Evolutionary conservation across 768 basidiomycete species (phyloP).

Genomic region (Mycena galopus): DNA sequence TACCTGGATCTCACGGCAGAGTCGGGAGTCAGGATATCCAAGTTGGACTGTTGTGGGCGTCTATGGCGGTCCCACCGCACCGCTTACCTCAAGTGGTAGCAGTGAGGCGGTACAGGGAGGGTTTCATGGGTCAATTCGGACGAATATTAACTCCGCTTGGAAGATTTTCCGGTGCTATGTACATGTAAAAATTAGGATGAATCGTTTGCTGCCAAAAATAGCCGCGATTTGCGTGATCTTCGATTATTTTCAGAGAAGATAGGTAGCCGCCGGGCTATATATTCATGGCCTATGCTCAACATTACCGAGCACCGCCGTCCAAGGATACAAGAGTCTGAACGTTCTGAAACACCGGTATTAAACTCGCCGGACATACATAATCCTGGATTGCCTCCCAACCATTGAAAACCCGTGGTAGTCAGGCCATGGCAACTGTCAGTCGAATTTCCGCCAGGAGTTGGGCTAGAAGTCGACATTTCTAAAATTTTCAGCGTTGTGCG

Average conservation of each 20-base stretch:
- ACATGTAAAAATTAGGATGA: too few relatives aligned
- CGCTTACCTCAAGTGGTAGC: neutral
- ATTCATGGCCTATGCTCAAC: neutral
- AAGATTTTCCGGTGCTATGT: slow-evolving; percentile 1
- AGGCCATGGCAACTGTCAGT: too few relatives aligned
- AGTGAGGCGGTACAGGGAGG: neutral
- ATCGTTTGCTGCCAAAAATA: too few relatives aligned
- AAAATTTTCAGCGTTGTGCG: too few relatives aligned
- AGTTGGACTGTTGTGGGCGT: neutral
- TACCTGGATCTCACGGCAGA: neutral
- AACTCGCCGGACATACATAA: neutral
- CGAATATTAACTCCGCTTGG: neutral
- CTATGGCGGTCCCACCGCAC: slow-evolving; percentile 4
- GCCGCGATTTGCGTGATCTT: too few relatives aligned
- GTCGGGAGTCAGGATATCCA: too few relatives aligned
- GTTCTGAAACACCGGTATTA: neutral
- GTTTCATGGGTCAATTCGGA: slow-evolving; percentile 2
- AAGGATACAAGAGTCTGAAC: neutral
- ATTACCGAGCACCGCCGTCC: neutral
- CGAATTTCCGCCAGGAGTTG: too few relatives aligned
- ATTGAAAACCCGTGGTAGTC: too few relatives aligned
- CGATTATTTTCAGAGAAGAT: too few relatives aligned
- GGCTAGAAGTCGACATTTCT: too few relatives aligned
- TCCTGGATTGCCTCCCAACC: too few relatives aligned
- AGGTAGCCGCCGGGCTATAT: too few relatives aligned